phyloP scores from a whole-genome alignment of 495 filamentous ascomycete genomes.

The Lophiotrema nucula region DNA sequence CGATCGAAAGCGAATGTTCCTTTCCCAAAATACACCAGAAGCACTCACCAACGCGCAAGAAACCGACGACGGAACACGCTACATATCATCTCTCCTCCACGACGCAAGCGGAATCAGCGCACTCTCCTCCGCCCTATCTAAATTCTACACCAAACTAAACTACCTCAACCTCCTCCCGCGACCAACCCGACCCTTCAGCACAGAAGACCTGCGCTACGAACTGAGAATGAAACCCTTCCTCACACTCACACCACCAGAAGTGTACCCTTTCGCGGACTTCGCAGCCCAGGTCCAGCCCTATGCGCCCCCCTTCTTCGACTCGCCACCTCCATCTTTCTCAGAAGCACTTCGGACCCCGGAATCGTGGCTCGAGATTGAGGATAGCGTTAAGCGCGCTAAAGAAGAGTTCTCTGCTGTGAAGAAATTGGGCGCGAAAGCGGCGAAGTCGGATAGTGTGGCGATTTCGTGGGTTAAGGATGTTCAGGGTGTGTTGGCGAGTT shows the following conservation, averaged over 20 bases:
- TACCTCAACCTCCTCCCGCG: slow-evolving; percentile 59
- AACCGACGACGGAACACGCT: slow-evolving; percentile 48
- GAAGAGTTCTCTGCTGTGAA: slow-evolving; percentile 33
- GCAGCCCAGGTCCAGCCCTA: slow-evolving; percentile 44
- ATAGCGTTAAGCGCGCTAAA: slow-evolving; percentile 32
- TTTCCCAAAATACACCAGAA: background rate
- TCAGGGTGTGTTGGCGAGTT: slow-evolving; percentile 60
- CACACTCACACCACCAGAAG: slow-evolving; percentile 63
- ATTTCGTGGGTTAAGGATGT: slow-evolving; percentile 35
- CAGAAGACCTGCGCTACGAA: slow-evolving; percentile 71
- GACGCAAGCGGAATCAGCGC: slow-evolving; percentile 68
- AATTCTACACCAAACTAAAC: slow-evolving; percentile 64
- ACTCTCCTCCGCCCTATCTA: slow-evolving; percentile 66
- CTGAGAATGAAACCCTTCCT: slow-evolving; percentile 89
- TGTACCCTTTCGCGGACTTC: slow-evolving; percentile 67
- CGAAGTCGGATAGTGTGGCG: slow-evolving; percentile 33
- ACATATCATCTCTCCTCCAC: slow-evolving; percentile 48
- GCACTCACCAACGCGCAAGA: slow-evolving; percentile 17
- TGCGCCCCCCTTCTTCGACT: slow-evolving; percentile 42
- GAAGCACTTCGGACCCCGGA: background rate
- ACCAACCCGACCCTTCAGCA: slow-evolving; percentile 67
- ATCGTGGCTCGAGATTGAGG: background rate
- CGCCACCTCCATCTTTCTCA: slow-evolving; percentile 25
- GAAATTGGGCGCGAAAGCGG: slow-evolving; percentile 30
- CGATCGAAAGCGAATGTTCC: background rate